phyloP scores from a whole-genome alignment of 306 rosid species.

The Clitoria ternatea region DNA sequence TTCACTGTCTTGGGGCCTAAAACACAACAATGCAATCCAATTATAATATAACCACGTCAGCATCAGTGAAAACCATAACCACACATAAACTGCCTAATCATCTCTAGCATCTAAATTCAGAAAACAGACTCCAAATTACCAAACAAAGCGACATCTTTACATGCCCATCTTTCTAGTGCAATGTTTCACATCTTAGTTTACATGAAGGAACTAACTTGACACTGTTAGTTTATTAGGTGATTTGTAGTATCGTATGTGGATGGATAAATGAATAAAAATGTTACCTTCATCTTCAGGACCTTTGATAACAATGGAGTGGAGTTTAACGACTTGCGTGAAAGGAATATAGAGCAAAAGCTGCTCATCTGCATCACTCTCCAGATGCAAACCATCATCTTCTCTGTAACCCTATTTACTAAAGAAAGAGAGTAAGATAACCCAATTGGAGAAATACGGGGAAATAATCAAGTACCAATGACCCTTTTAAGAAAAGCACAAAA shows the following conservation, averaged over 20 bases:
- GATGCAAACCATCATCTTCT: slow-evolving; percentile 85
- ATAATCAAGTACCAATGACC: neutral
- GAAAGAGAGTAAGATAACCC: slow-evolving; percentile 8
- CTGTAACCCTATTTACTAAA: slow-evolving; percentile 64
- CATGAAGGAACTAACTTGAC: neutral
- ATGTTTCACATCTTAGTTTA: neutral
- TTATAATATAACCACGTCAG: slow-evolving; percentile 12
- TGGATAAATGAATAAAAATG: neutral
- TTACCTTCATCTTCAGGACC: slow-evolving; percentile 94
- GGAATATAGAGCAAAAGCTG: slow-evolving; percentile 92
- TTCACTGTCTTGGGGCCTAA: slow-evolving; percentile 94
- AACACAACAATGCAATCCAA: slow-evolving; percentile 31
- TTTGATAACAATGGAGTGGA: slow-evolving; percentile 60
- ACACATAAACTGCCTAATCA: neutral
- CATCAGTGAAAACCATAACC: neutral
- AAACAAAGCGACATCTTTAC: neutral
- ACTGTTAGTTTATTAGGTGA: neutral
- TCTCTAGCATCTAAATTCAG: neutral
- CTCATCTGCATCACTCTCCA: slow-evolving; percentile 98
- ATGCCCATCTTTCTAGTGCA: neutral
- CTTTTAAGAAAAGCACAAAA: slow-evolving; percentile 3
- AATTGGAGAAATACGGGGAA: neutral
- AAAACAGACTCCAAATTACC: neutral
- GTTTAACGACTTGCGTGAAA: slow-evolving; percentile 79
- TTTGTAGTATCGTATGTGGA: neutral